phyloP scores from a whole-genome alignment of 2,329 filamentous ascomycete species.

The Penicillium fuscoglaucum region DNA sequence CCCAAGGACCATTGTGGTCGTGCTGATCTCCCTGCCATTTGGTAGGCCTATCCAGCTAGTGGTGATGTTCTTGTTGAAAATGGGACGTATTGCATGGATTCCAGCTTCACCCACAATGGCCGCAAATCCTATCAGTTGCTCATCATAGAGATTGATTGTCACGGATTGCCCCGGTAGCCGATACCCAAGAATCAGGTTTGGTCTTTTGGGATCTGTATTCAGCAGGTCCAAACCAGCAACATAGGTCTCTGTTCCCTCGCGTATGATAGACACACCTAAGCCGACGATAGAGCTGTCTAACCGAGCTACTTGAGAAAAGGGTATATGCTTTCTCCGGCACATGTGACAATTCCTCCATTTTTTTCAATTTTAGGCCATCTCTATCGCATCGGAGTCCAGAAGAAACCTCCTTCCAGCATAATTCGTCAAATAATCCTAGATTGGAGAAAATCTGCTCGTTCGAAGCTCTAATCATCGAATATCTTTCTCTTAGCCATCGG shows the following conservation, averaged over 20 bases:
- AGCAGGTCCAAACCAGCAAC: constrained; percentile 7
- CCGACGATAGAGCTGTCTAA: not conserved
- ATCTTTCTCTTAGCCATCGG: constrained; percentile 8
- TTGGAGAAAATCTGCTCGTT: not conserved
- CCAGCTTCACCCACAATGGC: not conserved
- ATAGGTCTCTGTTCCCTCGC: constrained; percentile 2
- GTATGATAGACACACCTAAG: constrained; percentile 2
- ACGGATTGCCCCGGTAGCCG: constrained; percentile 2
- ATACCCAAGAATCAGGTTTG: constrained; percentile 3
- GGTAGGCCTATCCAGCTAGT: constrained; percentile 6
- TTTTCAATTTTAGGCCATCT: not conserved
- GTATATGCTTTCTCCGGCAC: not conserved
- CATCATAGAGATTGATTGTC: not conserved
- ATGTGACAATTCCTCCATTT: not conserved
- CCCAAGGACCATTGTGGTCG: not conserved
- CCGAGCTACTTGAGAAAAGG: constrained; percentile 1
- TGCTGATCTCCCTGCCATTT: not conserved
- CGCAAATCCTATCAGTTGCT: constrained; percentile 8
- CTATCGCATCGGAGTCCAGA: constrained; percentile 3
- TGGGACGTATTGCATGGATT: constrained; percentile 2
- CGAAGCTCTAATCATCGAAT: constrained; percentile 1
- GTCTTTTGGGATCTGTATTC: not conserved
- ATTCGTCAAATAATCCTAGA: not conserved
- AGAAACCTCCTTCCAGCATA: not conserved
- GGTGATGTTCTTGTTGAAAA: not conserved